Evolutionary conservation across 176 grass and related monocot species (phyloP), one percentile per base, ranked within the genome.

Genomic region (Pontederia crassipes): DNA sequence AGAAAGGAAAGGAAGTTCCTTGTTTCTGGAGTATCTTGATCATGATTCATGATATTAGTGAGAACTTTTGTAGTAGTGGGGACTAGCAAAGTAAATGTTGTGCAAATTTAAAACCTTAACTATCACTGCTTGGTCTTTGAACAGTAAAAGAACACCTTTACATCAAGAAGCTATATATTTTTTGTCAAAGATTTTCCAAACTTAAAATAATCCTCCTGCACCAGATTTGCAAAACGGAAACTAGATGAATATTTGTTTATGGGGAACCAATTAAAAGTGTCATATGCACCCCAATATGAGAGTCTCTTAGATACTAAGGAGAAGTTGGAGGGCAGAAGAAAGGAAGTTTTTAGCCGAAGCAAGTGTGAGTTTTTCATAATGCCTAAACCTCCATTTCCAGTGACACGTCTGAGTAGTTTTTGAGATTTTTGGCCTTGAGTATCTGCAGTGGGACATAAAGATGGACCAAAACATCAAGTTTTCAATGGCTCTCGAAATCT

Each of bases 141-240:
- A 7, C 12, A 35, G 52, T 13, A 40, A 40, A 24, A 40, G 32
- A 40, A 40, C 32, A 40, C 32, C 32, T 7, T 40, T 40, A 40
- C 32, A 40, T 40, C 32, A 40, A 4, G 32, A 40, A 40, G 6
- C 11, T 29, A 32, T 13, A 29, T 59, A 9, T 11, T 28, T 27
- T 59, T 4, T 59, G 4, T 20, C 6, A 57, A 8, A 40, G 10
- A 35, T 61, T 11, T 17, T 54, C 20, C 20, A 24, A 24, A 24
- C 20, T 40, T 12, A 10, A 40, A 46, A 12, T 57, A 15, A 46
- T 17, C 64, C 45, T 66, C 4, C 56, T 72, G 64, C 57, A 80
- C 53, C 64, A 91, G 93, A 71, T 97, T 91, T 85, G 88, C 93
- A 67, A 97, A 97, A 67, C 77, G 71, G 51, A 97, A 97, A 79